Evolutionary conservation across 371 early-diverging fungal genomes (phyloP).

Genomic region (Mucor plumbeus): DNA sequence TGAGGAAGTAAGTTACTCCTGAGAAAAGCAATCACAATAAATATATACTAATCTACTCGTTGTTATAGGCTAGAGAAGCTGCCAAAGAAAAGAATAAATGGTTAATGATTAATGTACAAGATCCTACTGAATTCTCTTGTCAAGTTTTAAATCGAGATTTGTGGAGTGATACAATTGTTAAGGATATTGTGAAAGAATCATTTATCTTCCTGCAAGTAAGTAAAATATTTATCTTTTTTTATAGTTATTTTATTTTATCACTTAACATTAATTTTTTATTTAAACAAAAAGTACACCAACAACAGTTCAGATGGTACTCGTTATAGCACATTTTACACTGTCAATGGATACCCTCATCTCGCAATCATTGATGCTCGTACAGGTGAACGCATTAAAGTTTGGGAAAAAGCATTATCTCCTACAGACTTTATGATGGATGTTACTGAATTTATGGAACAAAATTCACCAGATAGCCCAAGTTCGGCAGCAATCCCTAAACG

Average conservation of each 20-base stretch:
- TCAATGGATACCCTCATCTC: slow-evolving; percentile 78
- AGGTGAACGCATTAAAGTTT: slow-evolving; percentile 73
- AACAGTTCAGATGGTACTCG: slow-evolving; percentile 75
- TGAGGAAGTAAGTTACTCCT: slow-evolving; percentile 57
- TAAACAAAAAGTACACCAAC: slow-evolving; percentile 54
- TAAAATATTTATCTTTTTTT: not conserved
- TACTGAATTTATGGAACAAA: slow-evolving; percentile 54
- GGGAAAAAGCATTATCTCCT: slow-evolving; percentile 60
- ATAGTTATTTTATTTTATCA: not conserved
- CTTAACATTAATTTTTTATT: not conserved
- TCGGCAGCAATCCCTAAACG: slow-evolving; percentile 29
- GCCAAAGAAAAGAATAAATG: slow-evolving; percentile 76
- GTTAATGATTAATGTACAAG: slow-evolving; percentile 90
- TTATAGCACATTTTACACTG: slow-evolving; percentile 76
- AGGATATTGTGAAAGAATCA: slow-evolving; percentile 76
- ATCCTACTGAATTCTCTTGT: slow-evolving; percentile 84
- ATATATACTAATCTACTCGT: not conserved
- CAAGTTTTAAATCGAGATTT: slow-evolving; percentile 91
- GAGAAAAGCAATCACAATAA: not conserved
- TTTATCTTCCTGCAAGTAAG: slow-evolving; percentile 86
- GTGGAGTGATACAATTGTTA: slow-evolving; percentile 82
- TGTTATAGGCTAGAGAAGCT: slow-evolving; percentile 64
- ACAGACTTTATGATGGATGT: slow-evolving; percentile 75
- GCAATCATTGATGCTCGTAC: slow-evolving; percentile 89
- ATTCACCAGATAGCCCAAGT: slow-evolving; percentile 24